Conservation (phyloP, 164 flowering plant genomes). For the Paratinospora sagittata region DNA sequence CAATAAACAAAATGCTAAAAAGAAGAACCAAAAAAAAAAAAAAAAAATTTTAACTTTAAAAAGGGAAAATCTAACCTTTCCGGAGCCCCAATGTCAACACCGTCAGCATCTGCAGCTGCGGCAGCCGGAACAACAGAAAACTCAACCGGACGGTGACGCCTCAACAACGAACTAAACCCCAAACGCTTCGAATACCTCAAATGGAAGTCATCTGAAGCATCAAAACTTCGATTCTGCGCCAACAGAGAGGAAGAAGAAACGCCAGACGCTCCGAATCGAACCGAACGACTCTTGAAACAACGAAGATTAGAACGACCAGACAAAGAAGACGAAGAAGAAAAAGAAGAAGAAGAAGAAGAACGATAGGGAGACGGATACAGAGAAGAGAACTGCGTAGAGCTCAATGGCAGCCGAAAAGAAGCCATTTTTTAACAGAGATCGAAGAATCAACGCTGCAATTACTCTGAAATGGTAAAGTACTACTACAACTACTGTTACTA, state of each 20-base stretch:
- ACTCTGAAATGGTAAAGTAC: too few relatives aligned
- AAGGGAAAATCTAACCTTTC: slow-evolving; percentile 24
- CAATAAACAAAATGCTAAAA: background rate
- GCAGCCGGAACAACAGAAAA: slow-evolving; percentile 26
- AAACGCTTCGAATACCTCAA: slow-evolving; percentile 17
- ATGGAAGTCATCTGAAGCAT: slow-evolving; percentile 10
- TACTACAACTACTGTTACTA: too few relatives aligned
- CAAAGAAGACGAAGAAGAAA: too few relatives aligned
- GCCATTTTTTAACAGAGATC: slow-evolving; percentile 21
- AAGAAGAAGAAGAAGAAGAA: slow-evolving; percentile 6
- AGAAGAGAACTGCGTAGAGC: slow-evolving; percentile 23
- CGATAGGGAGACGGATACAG: slow-evolving; percentile 18
- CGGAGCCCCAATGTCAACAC: slow-evolving; percentile 21
- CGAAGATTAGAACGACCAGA: background rate
- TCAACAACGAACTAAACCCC: slow-evolving; percentile 18
- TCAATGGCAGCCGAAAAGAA: slow-evolving; percentile 20
- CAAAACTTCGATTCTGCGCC: slow-evolving; percentile 1
- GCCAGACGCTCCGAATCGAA: slow-evolving; percentile 12
- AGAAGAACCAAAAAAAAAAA: background rate
- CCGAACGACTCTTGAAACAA: slow-evolving; percentile 18
- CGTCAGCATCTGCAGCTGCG: slow-evolving; percentile 48
- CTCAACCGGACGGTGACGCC: slow-evolving; percentile 17
- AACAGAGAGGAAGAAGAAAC: slow-evolving; percentile 27
- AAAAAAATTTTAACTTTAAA: background rate
- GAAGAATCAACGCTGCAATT: background rate